A percentile compares a stretch with the other conserved stretches of the same genome.
Conservation (phyloP, 345 rosid genomes). For the Adansonia digitata region DNA sequence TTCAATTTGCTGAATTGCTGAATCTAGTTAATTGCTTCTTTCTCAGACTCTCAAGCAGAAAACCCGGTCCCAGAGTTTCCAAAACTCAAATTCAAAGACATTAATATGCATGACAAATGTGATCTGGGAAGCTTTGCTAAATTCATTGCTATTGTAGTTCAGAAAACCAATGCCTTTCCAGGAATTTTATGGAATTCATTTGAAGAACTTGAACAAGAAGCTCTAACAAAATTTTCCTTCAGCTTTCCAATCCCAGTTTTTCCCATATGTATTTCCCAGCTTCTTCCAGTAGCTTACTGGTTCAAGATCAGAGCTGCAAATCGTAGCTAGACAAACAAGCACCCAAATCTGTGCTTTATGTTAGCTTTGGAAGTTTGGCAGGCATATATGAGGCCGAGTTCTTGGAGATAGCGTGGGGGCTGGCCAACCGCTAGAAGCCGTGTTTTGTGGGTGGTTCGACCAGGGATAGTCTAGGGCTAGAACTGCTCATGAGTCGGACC, state of each 20-base stretch:
- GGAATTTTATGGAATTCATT: constrained; percentile 53
- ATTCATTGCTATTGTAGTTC: constrained; percentile 14
- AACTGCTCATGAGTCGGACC: too few species aligned
- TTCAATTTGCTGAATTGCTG: neutral
- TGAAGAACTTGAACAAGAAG: constrained; percentile 40
- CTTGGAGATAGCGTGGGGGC: constrained; percentile 49
- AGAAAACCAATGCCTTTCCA: constrained; percentile 30
- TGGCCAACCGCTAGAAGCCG: constrained; percentile 39
- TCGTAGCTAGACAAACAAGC: constrained; percentile 54
- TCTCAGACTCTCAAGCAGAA: constrained; percentile 34
- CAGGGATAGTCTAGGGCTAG: constrained; percentile 29
- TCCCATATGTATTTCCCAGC: constrained; percentile 28
- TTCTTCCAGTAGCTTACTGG: constrained; percentile 26
- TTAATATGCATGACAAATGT: constrained; percentile 21
- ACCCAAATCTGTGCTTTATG: constrained; percentile 42
- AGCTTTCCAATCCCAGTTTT: constrained; percentile 34
- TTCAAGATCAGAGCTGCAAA: constrained; percentile 29
- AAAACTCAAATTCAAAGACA: constrained; percentile 42
- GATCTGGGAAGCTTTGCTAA: constrained; percentile 14
- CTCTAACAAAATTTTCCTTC: constrained; percentile 18
- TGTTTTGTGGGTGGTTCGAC: constrained; percentile 73
- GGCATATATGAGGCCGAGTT: constrained; percentile 30
- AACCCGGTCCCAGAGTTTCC: constrained; percentile 35
- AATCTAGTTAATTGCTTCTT: constrained; percentile 2
- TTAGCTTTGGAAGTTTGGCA: constrained; percentile 60